A percentile compares a stretch with the other conserved stretches of the same genome.
These are phyloP conservation scores for Penicillium sp. DNA, from an alignment of 2,329 filamentous ascomycete species.

Conservation along the genomic window DNA sequence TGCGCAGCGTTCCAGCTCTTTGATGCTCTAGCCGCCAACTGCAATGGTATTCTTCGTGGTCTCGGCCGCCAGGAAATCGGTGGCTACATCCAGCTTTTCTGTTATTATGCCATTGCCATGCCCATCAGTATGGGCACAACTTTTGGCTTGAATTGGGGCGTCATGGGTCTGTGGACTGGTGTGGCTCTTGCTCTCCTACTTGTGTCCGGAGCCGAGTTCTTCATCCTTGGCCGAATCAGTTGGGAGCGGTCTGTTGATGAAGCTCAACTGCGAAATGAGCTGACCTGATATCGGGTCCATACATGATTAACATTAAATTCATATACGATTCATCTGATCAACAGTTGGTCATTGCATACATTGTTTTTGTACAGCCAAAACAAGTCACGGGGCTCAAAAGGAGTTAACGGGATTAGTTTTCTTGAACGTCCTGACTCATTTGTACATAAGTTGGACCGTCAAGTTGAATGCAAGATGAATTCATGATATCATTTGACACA, in stretches of 20 bases:
- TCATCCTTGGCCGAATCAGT: slow-evolving; percentile 55
- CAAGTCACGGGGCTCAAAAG: background rate
- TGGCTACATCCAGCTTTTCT: slow-evolving; percentile 80
- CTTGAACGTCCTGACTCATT: background rate
- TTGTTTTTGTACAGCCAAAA: background rate
- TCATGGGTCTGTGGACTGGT: slow-evolving; percentile 79
- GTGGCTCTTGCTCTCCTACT: slow-evolving; percentile 67
- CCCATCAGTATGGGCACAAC: slow-evolving; percentile 77
- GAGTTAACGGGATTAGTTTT: background rate
- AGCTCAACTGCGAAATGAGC: slow-evolving; percentile 55
- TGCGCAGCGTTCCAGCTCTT: slow-evolving; percentile 88
- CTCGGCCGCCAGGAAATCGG: slow-evolving; percentile 87
- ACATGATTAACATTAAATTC: background rate
- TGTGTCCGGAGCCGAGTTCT: slow-evolving; percentile 55
- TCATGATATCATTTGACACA: slow-evolving; percentile 27
- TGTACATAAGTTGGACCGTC: background rate
- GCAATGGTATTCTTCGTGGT: slow-evolving; percentile 81
- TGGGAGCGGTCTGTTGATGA: slow-evolving; percentile 62
- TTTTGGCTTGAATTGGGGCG: slow-evolving; percentile 72
- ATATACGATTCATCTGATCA: background rate
- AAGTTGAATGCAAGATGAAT: slow-evolving; percentile 6
- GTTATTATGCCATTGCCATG: slow-evolving; percentile 83
- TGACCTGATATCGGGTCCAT: slow-evolving; percentile 10
- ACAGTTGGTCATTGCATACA: background rate
- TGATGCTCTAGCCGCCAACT: slow-evolving; percentile 74